Percentiles rank a stretch among this genome's conserved stretches.
Evolutionary conservation across 305 asterid genomes (phyloP).

Genomic region (Plantago coronopus): DNA sequence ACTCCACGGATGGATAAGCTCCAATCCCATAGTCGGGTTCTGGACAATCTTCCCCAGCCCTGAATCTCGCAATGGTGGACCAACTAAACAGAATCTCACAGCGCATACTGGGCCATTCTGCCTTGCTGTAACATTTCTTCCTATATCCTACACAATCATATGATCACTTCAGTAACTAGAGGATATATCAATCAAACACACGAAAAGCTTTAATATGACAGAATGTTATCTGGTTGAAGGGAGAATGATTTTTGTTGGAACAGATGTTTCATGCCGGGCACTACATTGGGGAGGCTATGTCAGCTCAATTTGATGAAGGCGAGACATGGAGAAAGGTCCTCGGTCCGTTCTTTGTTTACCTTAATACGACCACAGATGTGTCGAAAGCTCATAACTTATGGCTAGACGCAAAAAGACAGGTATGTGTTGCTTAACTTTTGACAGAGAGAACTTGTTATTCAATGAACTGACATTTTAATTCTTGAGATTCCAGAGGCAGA

Average conservation of each 20-base stretch:
- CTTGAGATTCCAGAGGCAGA: constrained; percentile 31
- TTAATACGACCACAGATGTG: constrained; percentile 38
- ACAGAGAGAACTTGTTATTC: background rate
- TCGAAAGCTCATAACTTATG: constrained; percentile 43
- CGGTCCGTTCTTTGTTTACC: constrained; percentile 53
- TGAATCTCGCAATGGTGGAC: constrained; percentile 61
- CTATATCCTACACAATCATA: background rate
- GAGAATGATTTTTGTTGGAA: constrained; percentile 14
- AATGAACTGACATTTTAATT: constrained; percentile 6
- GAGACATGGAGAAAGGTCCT: constrained; percentile 52
- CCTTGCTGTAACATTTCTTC: constrained; percentile 45
- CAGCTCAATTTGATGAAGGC: constrained; percentile 42
- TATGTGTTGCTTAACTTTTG: constrained; percentile 2
- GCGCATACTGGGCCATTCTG: constrained; percentile 58
- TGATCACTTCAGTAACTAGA: background rate
- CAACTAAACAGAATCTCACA: constrained; percentile 60
- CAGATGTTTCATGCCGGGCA: constrained; percentile 52
- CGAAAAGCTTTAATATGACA: too few species aligned
- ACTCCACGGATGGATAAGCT: constrained; percentile 65
- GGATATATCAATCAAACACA: too few species aligned
- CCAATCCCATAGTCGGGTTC: constrained; percentile 50
- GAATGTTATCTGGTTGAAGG: background rate
- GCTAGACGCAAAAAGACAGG: constrained; percentile 52
- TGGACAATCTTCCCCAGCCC: constrained; percentile 60
- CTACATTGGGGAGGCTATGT: constrained; percentile 42